These are phyloP conservation scores for Entonaema liquescens DNA, from an alignment of 495 filamentous ascomycete genomes.

Conservation along the genomic window DNA sequence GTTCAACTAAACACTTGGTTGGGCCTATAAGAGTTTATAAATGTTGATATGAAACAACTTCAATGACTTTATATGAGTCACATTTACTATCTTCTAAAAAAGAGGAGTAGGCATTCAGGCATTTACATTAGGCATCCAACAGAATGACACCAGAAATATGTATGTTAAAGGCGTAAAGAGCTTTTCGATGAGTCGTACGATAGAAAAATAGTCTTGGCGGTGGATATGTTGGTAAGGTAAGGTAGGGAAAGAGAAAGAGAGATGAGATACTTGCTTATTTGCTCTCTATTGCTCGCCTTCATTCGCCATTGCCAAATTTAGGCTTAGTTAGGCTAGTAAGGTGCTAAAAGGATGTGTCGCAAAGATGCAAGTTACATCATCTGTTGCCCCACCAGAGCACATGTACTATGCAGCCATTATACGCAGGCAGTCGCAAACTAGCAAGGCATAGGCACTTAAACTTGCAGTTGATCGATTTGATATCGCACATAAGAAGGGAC, in stretches of 20 bases:
- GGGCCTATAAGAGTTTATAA: constrained; percentile 2
- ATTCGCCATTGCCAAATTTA: neutral
- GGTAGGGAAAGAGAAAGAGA: too few relatives aligned
- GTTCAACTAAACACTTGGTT: neutral
- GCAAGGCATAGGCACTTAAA: neutral
- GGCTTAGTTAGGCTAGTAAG: neutral
- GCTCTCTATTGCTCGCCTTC: neutral
- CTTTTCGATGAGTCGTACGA: neutral
- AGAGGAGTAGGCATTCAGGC: neutral
- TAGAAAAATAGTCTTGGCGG: neutral
- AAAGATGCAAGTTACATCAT: constrained; percentile 36
- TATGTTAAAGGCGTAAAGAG: neutral
- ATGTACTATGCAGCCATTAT: neutral
- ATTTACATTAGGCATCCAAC: neutral
- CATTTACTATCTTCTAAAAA: neutral
- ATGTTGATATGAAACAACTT: neutral
- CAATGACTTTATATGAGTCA: neutral
- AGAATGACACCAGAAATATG: neutral
- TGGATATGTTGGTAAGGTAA: neutral
- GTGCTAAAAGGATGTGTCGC: neutral
- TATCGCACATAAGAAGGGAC: neutral
- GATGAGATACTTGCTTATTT: neutral
- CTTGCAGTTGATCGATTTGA: constrained; percentile 11
- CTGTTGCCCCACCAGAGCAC: constrained; percentile 10
- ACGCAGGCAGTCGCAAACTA: neutral